Base-by-base conservation (phyloP, 176 grass and related monocot species). In the Triticum aestivum region DNA sequence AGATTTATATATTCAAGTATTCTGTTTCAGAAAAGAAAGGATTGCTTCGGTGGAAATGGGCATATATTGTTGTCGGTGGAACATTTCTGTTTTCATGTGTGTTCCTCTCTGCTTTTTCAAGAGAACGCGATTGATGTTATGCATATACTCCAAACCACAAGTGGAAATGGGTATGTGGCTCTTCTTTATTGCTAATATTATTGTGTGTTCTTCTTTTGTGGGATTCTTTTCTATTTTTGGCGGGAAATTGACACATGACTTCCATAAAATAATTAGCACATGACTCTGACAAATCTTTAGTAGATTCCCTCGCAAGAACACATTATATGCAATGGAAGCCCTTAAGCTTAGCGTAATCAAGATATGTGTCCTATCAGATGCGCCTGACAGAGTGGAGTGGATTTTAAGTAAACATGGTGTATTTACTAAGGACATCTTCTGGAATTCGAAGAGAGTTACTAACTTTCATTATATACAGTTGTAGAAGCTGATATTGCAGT, bases 11-110 rank as follows among this genome's bases (percentile, higher is more conserved):
- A 52, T 76, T 18, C 44, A 4, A 30, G 13, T 76, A 54, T 76
- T 76, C 73, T 38, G 3, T 2, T 4, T 59, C 6, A 0, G 54
- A 59, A 59, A 59, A 56, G 0, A 27, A 77, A 17, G 14, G 14
- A 51, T 81, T 66, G 3, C 56, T 80, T 34, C 4, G n/a, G 82
- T 76, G 82, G 69, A 69, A 13, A 65, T 76, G 34, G 20, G 73
- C 13, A 85, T 89, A 89, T 75, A 67, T 89, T 59, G 56, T 20
- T 45, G 37, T 73, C 18, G 56, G 13, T 38, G 8, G 62, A 68
- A 69, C 30, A 81, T 65, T 52, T 76, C 26, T 26, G 26, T 26
- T 26, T 26, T 26, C 26, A 26, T 26, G 26, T 26, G 26, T 26
- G 26, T 11, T 70, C 37, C 11, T 76, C 85, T 52, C 32, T 3